phyloP scores from a whole-genome alignment of 805 yeast species.

The Maudiozyma barnettii region DNA sequence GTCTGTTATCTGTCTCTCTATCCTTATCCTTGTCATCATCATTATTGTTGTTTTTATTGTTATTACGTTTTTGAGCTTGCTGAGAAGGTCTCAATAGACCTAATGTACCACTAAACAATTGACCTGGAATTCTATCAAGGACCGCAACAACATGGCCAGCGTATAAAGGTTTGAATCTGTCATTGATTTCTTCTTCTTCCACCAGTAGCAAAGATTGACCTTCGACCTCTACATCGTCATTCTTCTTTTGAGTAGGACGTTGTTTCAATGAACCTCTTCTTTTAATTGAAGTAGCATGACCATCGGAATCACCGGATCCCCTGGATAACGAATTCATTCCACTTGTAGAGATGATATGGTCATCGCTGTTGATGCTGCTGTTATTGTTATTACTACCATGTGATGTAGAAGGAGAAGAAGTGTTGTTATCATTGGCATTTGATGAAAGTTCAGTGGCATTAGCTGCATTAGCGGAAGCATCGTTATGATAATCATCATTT shows the following conservation, averaged over 20 bases:
- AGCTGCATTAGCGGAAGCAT: conserved; percentile 51
- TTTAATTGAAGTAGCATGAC: conserved; percentile 29
- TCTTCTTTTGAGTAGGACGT: conserved; percentile 94
- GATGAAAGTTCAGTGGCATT: conserved; percentile 9
- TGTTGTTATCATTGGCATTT: conserved; percentile 1
- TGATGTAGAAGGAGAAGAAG: conserved; percentile 9
- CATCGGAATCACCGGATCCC: conserved; percentile 28
- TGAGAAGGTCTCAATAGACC: conserved; percentile 94
- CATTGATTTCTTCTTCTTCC: conserved; percentile 93
- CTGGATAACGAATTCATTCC: not conserved
- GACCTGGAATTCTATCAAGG: conserved; percentile 95
- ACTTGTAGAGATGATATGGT: conserved; percentile 8
- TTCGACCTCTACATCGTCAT: conserved; percentile 97
- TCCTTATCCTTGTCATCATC: conserved; percentile 12
- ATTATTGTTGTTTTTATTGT: conserved; percentile 46
- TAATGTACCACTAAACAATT: conserved; percentile 85
- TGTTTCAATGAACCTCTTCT: conserved; percentile 89
- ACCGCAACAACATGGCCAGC: conserved; percentile 99
- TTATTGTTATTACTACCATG: not conserved
- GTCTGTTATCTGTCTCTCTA: conserved; percentile 15
- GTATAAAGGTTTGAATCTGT: conserved; percentile 84
- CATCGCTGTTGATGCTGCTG: conserved; percentile 8
- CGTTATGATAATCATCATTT: conserved; percentile 67
- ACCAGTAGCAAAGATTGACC: conserved; percentile 87
- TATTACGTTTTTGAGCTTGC: conserved; percentile 58